phyloP scores from a whole-genome alignment of 2,329 filamentous ascomycete species.

The Nannizzia gypsea region DNA sequence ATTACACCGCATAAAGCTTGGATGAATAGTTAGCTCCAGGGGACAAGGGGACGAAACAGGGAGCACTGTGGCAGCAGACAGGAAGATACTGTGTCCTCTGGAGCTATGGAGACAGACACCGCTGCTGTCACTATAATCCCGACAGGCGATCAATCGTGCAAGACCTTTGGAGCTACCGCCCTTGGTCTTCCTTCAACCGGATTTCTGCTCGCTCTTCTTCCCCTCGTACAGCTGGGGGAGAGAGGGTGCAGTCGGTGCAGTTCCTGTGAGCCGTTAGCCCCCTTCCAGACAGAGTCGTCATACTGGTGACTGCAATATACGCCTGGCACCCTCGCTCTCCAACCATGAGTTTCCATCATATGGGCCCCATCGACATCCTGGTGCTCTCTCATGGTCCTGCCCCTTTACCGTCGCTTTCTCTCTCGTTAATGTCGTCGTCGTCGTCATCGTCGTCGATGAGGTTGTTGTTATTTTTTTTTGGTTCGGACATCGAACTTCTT shows the following conservation, averaged over 20 bases:
- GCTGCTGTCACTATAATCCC: background rate
- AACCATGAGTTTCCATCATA: background rate
- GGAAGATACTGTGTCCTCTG: background rate
- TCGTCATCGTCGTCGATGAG: background rate
- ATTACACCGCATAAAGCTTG: slow-evolving; percentile 8
- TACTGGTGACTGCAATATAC: background rate
- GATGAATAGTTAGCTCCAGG: background rate
- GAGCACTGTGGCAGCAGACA: background rate
- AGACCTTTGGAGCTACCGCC: background rate
- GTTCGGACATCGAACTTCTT: background rate
- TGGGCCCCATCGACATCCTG: background rate
- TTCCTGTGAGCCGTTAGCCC: background rate
- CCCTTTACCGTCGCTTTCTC: background rate
- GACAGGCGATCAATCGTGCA: background rate
- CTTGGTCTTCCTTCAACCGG: background rate
- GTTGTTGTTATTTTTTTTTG: background rate
- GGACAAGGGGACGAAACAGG: background rate
- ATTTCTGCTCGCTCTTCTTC: background rate
- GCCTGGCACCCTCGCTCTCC: background rate
- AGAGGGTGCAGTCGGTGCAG: background rate
- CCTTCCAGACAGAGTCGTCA: background rate
- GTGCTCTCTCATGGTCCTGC: background rate
- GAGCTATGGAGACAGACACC: background rate
- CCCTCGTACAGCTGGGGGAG: background rate
- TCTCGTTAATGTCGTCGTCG: background rate